These are phyloP conservation scores for Podaxis sp. DNA, from an alignment of 768 basidiomycete species.

Conservation along the genomic window DNA sequence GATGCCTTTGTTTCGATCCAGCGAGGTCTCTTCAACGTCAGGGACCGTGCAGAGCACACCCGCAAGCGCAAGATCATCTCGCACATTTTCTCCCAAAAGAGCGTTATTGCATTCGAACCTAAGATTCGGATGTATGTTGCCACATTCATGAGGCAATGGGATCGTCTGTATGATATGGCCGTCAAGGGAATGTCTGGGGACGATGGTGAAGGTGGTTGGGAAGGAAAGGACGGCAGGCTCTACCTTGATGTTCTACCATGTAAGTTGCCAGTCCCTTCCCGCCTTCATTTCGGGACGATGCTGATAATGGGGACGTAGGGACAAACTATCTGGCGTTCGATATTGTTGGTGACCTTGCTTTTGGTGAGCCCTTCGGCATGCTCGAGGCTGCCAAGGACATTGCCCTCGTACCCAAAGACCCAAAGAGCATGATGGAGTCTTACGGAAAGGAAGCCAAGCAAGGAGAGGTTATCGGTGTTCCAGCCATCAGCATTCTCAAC, in stretches of 20 bases:
- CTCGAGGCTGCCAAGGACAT: conserved; percentile 72
- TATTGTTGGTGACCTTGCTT: conserved; percentile 86
- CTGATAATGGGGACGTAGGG: conserved; percentile 31
- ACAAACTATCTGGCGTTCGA: conserved; percentile 57
- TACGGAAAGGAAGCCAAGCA: conserved; percentile 46
- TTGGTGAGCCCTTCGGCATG: conserved; percentile 93
- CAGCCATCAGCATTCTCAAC: conserved; percentile 84
- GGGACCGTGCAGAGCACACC: conserved; percentile 75
- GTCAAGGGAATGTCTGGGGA: conserved; percentile 53
- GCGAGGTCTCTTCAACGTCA: conserved; percentile 79
- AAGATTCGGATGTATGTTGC: conserved; percentile 63
- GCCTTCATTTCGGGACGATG: conserved; percentile 13
- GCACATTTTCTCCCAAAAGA: conserved; percentile 83
- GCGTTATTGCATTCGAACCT: conserved; percentile 82
- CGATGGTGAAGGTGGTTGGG: conserved; percentile 67
- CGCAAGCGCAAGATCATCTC: conserved; percentile 92
- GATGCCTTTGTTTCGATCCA: conserved; percentile 76
- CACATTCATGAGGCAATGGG: conserved; percentile 72
- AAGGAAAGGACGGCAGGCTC: conserved; percentile 55
- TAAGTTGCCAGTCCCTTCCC: conserved; percentile 32
- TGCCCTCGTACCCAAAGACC: conserved; percentile 64
- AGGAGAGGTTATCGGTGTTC: conserved; percentile 57
- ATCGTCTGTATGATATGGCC: conserved; percentile 60
- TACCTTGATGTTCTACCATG: conserved; percentile 78
- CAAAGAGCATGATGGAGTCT: conserved; percentile 51